These are phyloP conservation scores for Chaetoceros tenuissimus DNA, from an alignment of 108 stramenopile species.

Conservation along the genomic window DNA sequence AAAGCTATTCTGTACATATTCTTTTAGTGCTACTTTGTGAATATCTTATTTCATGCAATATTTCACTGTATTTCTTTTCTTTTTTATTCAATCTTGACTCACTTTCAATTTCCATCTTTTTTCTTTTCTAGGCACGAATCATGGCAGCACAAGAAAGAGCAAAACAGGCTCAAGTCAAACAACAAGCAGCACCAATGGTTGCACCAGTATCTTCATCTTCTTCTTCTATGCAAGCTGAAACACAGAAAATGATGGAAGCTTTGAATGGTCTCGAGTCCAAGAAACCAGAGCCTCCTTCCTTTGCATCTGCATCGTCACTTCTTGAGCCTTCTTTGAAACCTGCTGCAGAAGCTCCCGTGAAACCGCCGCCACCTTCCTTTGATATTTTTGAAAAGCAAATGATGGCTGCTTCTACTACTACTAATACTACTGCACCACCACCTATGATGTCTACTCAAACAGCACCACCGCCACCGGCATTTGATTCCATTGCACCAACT, in stretches of 20 bases:
- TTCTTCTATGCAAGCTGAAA: conserved; percentile 14
- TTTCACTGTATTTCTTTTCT: too few species aligned
- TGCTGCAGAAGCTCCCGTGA: background rate
- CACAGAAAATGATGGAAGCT: conserved; percentile 7
- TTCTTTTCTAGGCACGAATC: conserved; percentile 62
- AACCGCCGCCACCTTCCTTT: conserved; percentile 41
- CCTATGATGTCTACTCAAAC: background rate
- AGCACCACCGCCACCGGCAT: conserved; percentile 40
- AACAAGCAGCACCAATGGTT: background rate
- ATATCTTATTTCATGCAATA: too few species aligned
- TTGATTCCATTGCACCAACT: conserved; percentile 31
- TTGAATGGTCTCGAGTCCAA: conserved; percentile 4
- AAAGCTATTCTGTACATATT: too few species aligned
- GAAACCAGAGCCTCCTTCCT: conserved; percentile 7
- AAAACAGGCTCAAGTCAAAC: conserved; percentile 17
- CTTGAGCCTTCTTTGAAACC: conserved; percentile 29
- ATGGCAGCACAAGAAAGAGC: conserved; percentile 79
- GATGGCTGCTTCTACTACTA: conserved; percentile 6
- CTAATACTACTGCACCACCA: conserved; percentile 18
- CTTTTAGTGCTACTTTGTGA: too few species aligned
- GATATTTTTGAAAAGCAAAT: conserved; percentile 22
- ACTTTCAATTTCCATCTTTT: too few species aligned
- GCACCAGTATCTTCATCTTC: background rate
- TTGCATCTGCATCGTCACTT: conserved; percentile 26
- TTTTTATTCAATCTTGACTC: too few species aligned